Evolutionary conservation across 1,139 yeast species (phyloP), one percentile per base, ranked within the genome.

Genomic region (Yamadazyma aaseri): DNA sequence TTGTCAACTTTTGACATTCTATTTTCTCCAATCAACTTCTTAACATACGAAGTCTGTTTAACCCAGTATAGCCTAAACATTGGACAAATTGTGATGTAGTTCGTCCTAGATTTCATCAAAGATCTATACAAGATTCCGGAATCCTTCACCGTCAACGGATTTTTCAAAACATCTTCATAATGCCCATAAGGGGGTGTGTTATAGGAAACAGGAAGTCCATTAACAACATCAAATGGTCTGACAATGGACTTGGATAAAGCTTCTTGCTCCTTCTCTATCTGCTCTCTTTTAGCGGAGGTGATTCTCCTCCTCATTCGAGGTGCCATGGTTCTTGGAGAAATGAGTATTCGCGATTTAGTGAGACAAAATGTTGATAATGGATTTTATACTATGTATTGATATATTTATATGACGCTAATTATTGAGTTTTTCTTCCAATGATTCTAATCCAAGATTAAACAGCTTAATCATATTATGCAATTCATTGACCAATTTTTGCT

Each of bases 41-140:
- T 61, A 15, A 71, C 71, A 41, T 68, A 68, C 46, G 79, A 60
- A 46, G 72, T 53, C 75, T 78, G 73, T 49, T 65, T 75, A 36
- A 89, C 65, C 96, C 97, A 90, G 49, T 80, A 86, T 34, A 85
- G 68, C 41, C 78, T 76, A 53, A 90, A 89, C 76, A 87, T 78
- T 3, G 81, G 82, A 30, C 71, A 65, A 5, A 83, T 78, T n/a
- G 67, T 60, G 2, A 82, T 63, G 79, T 94, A 90, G 11, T 79
- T 79, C 41, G 72, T 72, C 25, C 97, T 67, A 0, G 97, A 89
- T 33, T 77, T 76, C 53, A 85, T 73, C 36, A 90, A 58, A 1
- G 97, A 82, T 32, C 81, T 73, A 46, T 82, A 82, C 17, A 83
- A 53, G 0, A 81, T 84, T 0, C 84, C 87, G 26, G 87, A 72